These are phyloP conservation scores for Leccinum pseudoinsigne DNA, from an alignment of 1,284 basidiomycete genomes.

Conservation along the genomic window DNA sequence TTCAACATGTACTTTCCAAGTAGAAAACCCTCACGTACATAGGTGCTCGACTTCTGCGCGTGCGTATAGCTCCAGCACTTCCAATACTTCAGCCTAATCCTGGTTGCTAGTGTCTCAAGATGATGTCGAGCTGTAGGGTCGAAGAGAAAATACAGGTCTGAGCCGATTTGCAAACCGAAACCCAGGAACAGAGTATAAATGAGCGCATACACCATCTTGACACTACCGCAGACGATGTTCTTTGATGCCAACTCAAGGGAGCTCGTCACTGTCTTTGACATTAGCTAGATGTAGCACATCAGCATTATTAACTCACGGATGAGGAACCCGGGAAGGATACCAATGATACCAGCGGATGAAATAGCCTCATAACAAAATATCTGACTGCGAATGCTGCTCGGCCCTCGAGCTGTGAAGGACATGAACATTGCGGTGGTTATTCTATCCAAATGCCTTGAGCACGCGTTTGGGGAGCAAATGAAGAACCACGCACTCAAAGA, in stretches of 20 bases:
- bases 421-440: constrained; percentile 82
- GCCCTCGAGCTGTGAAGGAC: constrained; percentile 76
- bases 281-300: constrained; percentile 13
- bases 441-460: constrained; percentile 40
- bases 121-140: constrained; percentile 59
- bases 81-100: constrained; percentile 47
- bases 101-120: constrained; percentile 52
- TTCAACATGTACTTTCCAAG: constrained; percentile 9
- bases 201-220: constrained; percentile 88
- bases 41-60: constrained; percentile 79
- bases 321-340: constrained; percentile 81
- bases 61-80: constrained; percentile 61
- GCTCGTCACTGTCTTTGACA: constrained; percentile 63
- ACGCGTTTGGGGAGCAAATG: constrained; percentile 5
- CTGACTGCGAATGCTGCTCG: constrained; percentile 71
- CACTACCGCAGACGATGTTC: constrained; percentile 85
- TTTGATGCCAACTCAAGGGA: constrained; percentile 87
- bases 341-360: constrained; percentile 79
- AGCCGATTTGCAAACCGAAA: constrained; percentile 87
- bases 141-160: constrained; percentile 80
- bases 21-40: constrained; percentile 52
- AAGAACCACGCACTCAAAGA: constrained; percentile 74
- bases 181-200: constrained; percentile 90
- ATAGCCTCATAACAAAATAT: constrained; percentile 89
- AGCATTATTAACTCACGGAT: constrained; percentile 55